Evolutionary conservation across 352 stramenopile genomes (phyloP).

Genomic region (Saprolegnia parasitica): DNA sequence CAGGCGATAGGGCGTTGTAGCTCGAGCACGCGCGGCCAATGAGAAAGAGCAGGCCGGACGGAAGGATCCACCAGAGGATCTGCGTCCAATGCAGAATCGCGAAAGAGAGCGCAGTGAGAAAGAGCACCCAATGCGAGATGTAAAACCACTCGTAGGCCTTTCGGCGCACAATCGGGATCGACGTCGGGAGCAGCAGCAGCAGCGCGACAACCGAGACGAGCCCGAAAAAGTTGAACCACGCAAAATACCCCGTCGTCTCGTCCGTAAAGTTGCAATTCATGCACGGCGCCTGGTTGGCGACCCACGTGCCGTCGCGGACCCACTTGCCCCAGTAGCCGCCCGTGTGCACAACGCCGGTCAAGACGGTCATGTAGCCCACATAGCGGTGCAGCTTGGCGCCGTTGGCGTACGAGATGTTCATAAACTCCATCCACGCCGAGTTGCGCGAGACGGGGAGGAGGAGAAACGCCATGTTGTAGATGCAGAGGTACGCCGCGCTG

Average conservation of each 20-base stretch:
- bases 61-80: conserved; percentile 44
- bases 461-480: too few relatives aligned
- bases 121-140: conserved; percentile 37
- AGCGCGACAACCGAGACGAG: conserved; percentile 38
- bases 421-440: too few relatives aligned
- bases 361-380: too few relatives aligned
- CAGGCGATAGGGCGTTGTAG: conserved; percentile 31
- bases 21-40: conserved; percentile 32
- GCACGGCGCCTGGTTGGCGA: conserved; percentile 34
- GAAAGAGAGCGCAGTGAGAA: conserved; percentile 34
- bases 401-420: too few relatives aligned
- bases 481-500: too few relatives aligned
- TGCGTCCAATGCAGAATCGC: conserved; percentile 40
- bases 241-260: conserved; percentile 35
- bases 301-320: conserved; percentile 34
- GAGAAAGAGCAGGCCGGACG: conserved; percentile 38
- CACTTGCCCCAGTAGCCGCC: too few relatives aligned
- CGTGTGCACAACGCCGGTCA: too few relatives aligned
- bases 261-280: conserved; percentile 37
- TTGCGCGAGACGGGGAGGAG: too few relatives aligned
- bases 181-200: conserved; percentile 32
- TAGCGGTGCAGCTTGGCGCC: too few relatives aligned
- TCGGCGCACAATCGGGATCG: conserved; percentile 37
- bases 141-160: conserved; percentile 41
- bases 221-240: conserved; percentile 48